These are phyloP conservation scores for Mycena rosella DNA, from an alignment of 768 basidiomycete genomes.

Conservation along the genomic window DNA sequence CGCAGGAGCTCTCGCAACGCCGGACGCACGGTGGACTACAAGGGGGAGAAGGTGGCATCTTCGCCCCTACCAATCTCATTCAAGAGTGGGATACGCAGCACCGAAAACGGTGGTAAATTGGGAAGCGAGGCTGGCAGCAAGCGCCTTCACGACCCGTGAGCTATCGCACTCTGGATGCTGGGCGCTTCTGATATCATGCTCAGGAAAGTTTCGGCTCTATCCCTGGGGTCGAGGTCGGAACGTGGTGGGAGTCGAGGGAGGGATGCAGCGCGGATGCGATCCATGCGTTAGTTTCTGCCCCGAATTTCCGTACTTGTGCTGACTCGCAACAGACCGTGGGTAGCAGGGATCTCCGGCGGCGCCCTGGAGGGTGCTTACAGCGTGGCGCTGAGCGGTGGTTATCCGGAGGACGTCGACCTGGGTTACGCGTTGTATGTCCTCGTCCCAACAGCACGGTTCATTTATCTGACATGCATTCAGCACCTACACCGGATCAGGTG, in stretches of 20 bases:
- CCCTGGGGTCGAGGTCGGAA: slow-evolving; percentile 82
- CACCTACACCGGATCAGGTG: slow-evolving; percentile 89
- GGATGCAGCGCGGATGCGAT: slow-evolving; percentile 82
- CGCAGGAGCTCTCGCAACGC: slow-evolving; percentile 79
- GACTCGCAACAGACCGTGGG: slow-evolving; percentile 70
- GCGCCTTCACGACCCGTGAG: slow-evolving; percentile 67
- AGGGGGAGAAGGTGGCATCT: slow-evolving; percentile 53
- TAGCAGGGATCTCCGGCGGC: slow-evolving; percentile 82
- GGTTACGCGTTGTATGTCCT: slow-evolving; percentile 86
- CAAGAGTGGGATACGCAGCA: slow-evolving; percentile 50
- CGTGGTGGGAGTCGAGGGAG: slow-evolving; percentile 84
- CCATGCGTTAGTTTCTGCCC: slow-evolving; percentile 75
- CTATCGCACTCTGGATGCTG: slow-evolving; percentile 22
- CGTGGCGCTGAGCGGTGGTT: slow-evolving; percentile 90
- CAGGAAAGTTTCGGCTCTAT: slow-evolving; percentile 88
- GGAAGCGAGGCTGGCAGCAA: slow-evolving; percentile 51
- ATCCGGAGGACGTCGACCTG: slow-evolving; percentile 86
- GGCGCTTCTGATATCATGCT: not conserved
- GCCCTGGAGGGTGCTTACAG: slow-evolving; percentile 83
- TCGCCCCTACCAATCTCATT: slow-evolving; percentile 54
- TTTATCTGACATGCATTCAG: slow-evolving; percentile 51
- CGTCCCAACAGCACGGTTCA: not conserved
- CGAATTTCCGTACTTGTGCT: slow-evolving; percentile 20
- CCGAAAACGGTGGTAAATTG: slow-evolving; percentile 51
- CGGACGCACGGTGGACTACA: slow-evolving; percentile 71